Base-by-base conservation (phyloP, 257 asterid genomes). In the Catharanthus roseus region DNA sequence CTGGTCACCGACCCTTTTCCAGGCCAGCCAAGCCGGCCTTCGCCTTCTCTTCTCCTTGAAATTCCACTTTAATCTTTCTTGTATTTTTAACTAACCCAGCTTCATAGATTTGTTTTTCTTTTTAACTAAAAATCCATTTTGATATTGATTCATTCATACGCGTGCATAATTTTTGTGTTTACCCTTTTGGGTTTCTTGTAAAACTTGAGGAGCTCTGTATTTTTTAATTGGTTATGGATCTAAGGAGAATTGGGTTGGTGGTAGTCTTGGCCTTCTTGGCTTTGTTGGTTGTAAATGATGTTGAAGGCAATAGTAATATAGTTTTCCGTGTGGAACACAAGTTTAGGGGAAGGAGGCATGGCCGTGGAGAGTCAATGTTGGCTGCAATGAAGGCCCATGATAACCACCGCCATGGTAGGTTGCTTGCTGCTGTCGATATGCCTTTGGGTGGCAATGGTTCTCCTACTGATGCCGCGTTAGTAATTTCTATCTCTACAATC, bases 381-480 rank as follows among this genome's bases (percentile, higher is more conserved):
- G 69, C 75, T 57, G 82, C 80, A 70, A 61, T 84, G 24, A 79
- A 70, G 76, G 78, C 68, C 36, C 88, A 84, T 73, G 88, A 84
- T 75, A 56, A 58, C 26, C 57, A 26, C 44, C 80, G 88, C n/a
- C 88, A 84, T 49, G 81, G 85, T 18, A 80, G 88, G 77, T 79
- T 82, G 81, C 86, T 84, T 12, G 65, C 82, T 12, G 81, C 80
- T 24, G 24, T 84, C 28, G 88, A 84, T 62, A 26, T 84, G 63
- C 81, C 77, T 74, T 71, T 84, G 65, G 88, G 88, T 55, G 88
- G 88, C 65, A 73, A 82, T 76, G 88, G 88, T 38, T 78, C 76
- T 21, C 86, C 88, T 53, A 84, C 88, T 28, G 88, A 82, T 70
- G 84, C 86, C 16, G 88, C 88, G 88, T 84, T 60, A 79, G 84